Conservation (phyloP, 2,329 filamentous ascomycete genomes). For the Albophoma yamanashiensis region DNA sequence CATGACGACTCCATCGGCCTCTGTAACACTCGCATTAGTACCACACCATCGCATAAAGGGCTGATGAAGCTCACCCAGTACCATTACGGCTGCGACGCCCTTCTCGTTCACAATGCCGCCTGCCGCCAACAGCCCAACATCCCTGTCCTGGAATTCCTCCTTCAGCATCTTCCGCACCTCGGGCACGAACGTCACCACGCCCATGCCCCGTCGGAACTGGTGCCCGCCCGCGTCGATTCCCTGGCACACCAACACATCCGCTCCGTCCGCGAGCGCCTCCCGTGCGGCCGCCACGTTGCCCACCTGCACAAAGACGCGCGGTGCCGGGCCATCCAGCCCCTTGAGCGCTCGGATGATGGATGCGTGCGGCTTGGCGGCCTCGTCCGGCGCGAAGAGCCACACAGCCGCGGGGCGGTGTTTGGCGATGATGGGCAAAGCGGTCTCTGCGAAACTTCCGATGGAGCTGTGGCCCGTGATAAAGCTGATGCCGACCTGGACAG, state of each 20-base stretch:
- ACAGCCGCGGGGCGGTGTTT: slow-evolving; percentile 45
- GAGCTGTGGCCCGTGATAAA: slow-evolving; percentile 46
- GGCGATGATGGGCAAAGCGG: slow-evolving; percentile 38
- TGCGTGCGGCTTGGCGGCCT: slow-evolving; percentile 20
- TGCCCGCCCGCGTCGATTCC: slow-evolving; percentile 56
- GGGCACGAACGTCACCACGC: slow-evolving; percentile 45
- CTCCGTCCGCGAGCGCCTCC: slow-evolving; percentile 33
- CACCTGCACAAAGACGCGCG: slow-evolving; percentile 49
- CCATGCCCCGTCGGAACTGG: slow-evolving; percentile 41
- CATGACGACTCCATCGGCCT: slow-evolving; percentile 32
- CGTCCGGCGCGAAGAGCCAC: slow-evolving; percentile 55
- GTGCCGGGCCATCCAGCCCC: slow-evolving; percentile 10
- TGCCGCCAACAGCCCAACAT: slow-evolving; percentile 39
- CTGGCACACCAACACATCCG: slow-evolving; percentile 52
- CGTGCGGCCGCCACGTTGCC: slow-evolving; percentile 47
- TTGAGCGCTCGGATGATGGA: slow-evolving; percentile 25
- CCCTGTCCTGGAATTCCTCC: slow-evolving; percentile 20
- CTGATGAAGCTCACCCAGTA: slow-evolving; percentile 31
- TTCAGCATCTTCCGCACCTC: slow-evolving; percentile 41
- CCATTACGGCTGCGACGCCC: slow-evolving; percentile 42
- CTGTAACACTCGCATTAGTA: slow-evolving; percentile 13
- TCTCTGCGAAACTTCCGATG: slow-evolving; percentile 25
- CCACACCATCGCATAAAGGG: too few species aligned
- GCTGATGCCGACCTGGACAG: slow-evolving; percentile 43
- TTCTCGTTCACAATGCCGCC: slow-evolving; percentile 49